Evolutionary conservation across 345 rosid genomes (phyloP), one percentile per base, ranked within the genome.

Genomic region (Populus davidiana): DNA sequence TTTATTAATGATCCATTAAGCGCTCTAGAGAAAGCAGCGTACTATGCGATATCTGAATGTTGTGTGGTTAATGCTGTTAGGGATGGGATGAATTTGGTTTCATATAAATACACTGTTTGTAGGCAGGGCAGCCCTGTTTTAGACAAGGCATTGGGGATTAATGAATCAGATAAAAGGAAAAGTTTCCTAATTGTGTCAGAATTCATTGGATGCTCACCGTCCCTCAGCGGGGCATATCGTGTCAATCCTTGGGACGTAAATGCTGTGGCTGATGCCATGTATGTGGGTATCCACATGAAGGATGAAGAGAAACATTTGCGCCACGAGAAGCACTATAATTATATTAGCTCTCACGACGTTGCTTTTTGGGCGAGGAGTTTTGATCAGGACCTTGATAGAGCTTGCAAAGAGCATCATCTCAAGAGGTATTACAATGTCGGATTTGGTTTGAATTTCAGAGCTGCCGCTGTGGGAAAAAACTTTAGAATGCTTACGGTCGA

Each of bases 81-180:
- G 75, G 98, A 93, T 80, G 98, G 98, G 72, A 91, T 93, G 98
- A 93, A 93, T 85, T 75, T 93, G 86, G 91, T 90, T 73, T 89
- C 98, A 41, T 93, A 93, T 56, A 88, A 86, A 83, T 93, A 93
- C 78, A 91, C 96, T 0, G 93, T 86, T 59, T 88, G 89, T 61
- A 83, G 97, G 73, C 93, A 93, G 78, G 90, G 98, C 13, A 87
- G 90, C 83, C 83, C 91, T 79, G 87, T 72, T 78, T 67, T 89
- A 70, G 91, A 91, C 72, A 62, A 73, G 49, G 92, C 90, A 6
- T 74, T 93, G 75, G 90, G 91, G 69, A 79, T 83, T 39, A 80
- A 83, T 61, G 82, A 73, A 74, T 50, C 73, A 2, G 21, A 74
- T 65, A 80, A 79, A 9, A 89, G 83, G 86, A 82, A 84, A 70